Conservation (phyloP, 768 basidiomycete species). For the Termitomyces sp. region DNA sequence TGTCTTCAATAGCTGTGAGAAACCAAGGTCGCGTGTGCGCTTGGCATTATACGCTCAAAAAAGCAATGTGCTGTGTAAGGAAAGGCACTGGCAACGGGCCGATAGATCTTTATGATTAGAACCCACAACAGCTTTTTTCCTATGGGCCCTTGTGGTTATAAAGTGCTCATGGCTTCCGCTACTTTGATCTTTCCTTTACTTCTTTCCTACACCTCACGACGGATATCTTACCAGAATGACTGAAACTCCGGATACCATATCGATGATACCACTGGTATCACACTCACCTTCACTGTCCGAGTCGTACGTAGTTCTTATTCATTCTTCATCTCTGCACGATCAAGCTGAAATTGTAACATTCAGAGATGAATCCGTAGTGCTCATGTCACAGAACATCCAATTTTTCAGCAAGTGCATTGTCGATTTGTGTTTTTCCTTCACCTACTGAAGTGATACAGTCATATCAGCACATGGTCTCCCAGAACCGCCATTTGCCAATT, state of each 20-base stretch:
- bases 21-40: not conserved
- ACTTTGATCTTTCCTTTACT: not conserved
- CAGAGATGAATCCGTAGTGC: not conserved
- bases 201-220: not conserved
- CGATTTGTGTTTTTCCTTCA: not conserved
- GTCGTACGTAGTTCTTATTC: not conserved
- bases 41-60: not conserved
- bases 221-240: not conserved
- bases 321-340: not conserved
- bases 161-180: not conserved
- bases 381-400: conserved; percentile 9
- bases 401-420: conserved; percentile 10
- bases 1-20: too few species aligned
- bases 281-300: too few species aligned
- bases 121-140: not conserved
- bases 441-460: conserved; percentile 1
- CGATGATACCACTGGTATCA: not conserved
- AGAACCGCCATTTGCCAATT: not conserved
- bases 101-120: not conserved
- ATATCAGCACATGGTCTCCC: conserved; percentile 4
- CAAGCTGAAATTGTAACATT: not conserved
- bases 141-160: not conserved
- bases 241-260: not conserved
- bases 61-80: not conserved
- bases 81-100: not conserved